phyloP scores from a whole-genome alignment of 2,329 filamentous ascomycete species.

The Rosellinia necatrix region DNA sequence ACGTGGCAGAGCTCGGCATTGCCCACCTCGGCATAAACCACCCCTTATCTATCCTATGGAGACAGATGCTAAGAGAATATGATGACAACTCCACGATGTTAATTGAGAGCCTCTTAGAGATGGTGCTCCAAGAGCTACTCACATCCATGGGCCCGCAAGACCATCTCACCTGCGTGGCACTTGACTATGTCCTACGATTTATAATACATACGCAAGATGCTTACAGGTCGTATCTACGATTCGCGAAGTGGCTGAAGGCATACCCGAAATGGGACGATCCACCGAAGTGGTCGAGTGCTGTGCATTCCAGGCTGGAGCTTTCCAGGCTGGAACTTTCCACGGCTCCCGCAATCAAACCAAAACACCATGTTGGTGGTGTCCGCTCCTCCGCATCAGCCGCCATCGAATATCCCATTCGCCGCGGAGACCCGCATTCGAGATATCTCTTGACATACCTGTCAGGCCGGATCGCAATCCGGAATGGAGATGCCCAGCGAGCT shows the following conservation, averaged over 20 bases:
- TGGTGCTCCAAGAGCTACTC: conserved; percentile 28
- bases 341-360: not conserved
- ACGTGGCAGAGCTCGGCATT: conserved; percentile 29
- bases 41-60: conserved; percentile 31
- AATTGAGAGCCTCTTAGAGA: conserved; percentile 21
- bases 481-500: conserved; percentile 24
- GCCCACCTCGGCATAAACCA: conserved; percentile 29
- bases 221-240: conserved; percentile 18
- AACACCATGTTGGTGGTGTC: not conserved
- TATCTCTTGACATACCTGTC: conserved; percentile 25
- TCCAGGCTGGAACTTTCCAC: conserved; percentile 7
- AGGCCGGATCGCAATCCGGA: conserved; percentile 24
- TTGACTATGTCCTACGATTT: conserved; percentile 28
- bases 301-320: conserved; percentile 14
- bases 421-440: conserved; percentile 10
- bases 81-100: conserved; percentile 13
- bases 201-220: conserved; percentile 24
- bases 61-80: conserved; percentile 19
- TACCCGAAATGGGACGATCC: conserved; percentile 25
- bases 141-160: conserved; percentile 25
- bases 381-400: conserved; percentile 1
- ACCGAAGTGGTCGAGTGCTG: conserved; percentile 10
- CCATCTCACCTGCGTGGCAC: conserved; percentile 28
- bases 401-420: conserved; percentile 10
- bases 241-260: conserved; percentile 18